phyloP scores from a whole-genome alignment of 1,284 basidiomycete genomes.

The Tylopilus sp. region DNA sequence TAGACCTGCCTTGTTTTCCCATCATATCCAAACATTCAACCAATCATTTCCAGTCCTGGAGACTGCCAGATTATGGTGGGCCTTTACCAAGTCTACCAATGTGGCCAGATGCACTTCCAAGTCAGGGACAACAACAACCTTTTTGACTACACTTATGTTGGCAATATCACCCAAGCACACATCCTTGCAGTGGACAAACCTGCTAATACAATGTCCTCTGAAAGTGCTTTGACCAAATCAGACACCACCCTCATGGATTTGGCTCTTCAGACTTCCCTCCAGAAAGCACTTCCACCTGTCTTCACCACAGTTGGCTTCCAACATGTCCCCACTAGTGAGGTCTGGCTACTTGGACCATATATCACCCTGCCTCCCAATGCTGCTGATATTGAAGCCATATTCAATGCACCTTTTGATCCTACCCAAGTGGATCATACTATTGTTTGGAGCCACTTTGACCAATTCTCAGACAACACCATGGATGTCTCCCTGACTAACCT shows the following conservation, averaged over 20 bases:
- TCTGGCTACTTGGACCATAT: slow-evolving; percentile 83
- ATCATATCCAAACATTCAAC: not conserved
- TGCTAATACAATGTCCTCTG: slow-evolving; percentile 46
- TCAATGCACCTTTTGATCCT: slow-evolving; percentile 57
- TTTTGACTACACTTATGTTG: slow-evolving; percentile 98
- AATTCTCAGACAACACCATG: slow-evolving; percentile 63
- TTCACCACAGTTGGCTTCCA: slow-evolving; percentile 65
- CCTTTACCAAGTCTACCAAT: slow-evolving; percentile 81
- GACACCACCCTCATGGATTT: slow-evolving; percentile 35
- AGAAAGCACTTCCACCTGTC: slow-evolving; percentile 61
- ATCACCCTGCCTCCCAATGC: slow-evolving; percentile 64
- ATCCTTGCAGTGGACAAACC: slow-evolving; percentile 91
- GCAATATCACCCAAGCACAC: slow-evolving; percentile 94
- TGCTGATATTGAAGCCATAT: slow-evolving; percentile 57
- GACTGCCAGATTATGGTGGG: slow-evolving; percentile 89
- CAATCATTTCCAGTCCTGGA: slow-evolving; percentile 58
- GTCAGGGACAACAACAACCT: slow-evolving; percentile 93
- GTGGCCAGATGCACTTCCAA: slow-evolving; percentile 89
- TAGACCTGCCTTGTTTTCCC: too few relatives aligned
- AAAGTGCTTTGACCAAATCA: slow-evolving; percentile 18
- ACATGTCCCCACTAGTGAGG: slow-evolving; percentile 77
- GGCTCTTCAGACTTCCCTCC: slow-evolving; percentile 2
- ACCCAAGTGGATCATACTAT: slow-evolving; percentile 61
- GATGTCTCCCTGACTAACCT: slow-evolving; percentile 58
- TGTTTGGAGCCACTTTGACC: slow-evolving; percentile 78